Base-by-base conservation (phyloP, 305 asterid genomes). In the Rubia peregrina region DNA sequence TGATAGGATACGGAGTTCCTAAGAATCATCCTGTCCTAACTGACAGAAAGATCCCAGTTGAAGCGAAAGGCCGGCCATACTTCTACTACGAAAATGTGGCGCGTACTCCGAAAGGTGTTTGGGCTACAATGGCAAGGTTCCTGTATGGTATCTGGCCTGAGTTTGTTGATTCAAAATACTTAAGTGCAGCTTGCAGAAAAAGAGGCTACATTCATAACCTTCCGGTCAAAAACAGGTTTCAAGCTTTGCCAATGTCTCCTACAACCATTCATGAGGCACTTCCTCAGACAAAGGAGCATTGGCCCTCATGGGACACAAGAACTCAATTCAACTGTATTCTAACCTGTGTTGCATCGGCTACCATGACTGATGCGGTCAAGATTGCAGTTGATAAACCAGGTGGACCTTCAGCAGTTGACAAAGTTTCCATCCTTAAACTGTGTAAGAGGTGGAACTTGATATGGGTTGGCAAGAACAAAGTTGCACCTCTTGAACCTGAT, bases 21-120 rank as follows among this genome's bases (percentile, higher is more conserved):
- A 53, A 6, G 69, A 78, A 53, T 41, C 67, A 8, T 74, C 66
- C 16, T 30, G 73, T 19, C 81, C 77, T 16, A 69, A 70, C 77
- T 22, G 55, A 69, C 8, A 90, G 96, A 49, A 77, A 76, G 36
- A 71, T 95, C 61, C 91, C 98, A 0, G 84, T 80, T 61, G 61
- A 57, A 16, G 95, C 94, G 0, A 63, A 55, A 61, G 99, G 95
- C 0, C 94, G 92, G 0, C 99, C 98, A 0, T 95, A 61, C 61
- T 91, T 95, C 61, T 95, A 95, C 33, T 95, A 91, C 9, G 99
- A 95, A 69, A 95, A 91, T 67, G 96, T 95, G 2, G 99, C 99
- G 12, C 78, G 87, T 2, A 86, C 99, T 13, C 98, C 99, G 0
- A 88, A 90, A 78, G 98, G 98, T 3, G 99, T 85, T 1, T 95